phyloP scores from a whole-genome alignment of 768 basidiomycete genomes.

The Pisolithus tinctorius region DNA sequence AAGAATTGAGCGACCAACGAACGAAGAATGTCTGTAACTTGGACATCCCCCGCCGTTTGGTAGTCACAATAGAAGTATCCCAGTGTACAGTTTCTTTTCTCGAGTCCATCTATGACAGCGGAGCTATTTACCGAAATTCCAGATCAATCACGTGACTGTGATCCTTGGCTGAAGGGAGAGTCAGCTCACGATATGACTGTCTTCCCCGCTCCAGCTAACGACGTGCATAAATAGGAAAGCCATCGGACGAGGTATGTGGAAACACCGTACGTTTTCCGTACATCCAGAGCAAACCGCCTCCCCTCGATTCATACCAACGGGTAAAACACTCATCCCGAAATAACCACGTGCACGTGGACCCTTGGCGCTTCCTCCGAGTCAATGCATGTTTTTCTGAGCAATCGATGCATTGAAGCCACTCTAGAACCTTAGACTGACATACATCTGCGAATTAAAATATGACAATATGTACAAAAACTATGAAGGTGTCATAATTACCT shows the following conservation, averaged over 20 bases:
- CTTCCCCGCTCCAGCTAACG: constrained; percentile 14
- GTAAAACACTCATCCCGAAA: background rate
- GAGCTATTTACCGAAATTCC: background rate
- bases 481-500: background rate
- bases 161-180: background rate
- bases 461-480: background rate
- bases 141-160: background rate
- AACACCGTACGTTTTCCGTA: constrained; percentile 12
- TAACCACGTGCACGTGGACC: background rate
- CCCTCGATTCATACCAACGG: background rate
- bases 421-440: background rate
- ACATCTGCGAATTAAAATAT: background rate
- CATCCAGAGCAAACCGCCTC: constrained; percentile 11
- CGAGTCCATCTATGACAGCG: constrained; percentile 5
- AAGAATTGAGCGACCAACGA: constrained; percentile 16
- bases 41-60: constrained; percentile 1
- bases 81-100: background rate
- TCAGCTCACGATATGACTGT: constrained; percentile 10
- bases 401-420: background rate
- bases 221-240: background rate
- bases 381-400: background rate
- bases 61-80: constrained; percentile 22
- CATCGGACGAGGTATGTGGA: background rate
- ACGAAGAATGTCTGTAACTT: constrained; percentile 10
- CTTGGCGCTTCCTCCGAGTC: background rate